phyloP scores from a whole-genome alignment of 2,329 filamentous ascomycete species.

The Mycosphaerella arachidis region DNA sequence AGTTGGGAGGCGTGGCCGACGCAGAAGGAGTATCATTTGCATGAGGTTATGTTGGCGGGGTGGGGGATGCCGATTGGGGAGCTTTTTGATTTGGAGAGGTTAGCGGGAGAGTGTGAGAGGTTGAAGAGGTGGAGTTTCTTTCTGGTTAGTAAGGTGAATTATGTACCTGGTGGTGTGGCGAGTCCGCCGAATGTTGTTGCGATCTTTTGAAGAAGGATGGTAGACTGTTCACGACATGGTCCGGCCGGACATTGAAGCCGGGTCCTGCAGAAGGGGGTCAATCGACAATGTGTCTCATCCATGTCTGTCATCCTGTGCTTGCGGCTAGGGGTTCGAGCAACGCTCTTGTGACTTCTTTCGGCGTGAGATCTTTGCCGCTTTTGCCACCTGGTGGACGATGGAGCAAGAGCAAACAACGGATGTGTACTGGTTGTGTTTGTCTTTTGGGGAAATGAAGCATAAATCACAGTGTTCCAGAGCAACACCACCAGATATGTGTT shows the following conservation, averaged over 20 bases:
- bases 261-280: not conserved
- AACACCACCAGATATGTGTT: no score
- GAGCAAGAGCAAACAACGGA: no score
- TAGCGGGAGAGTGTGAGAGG: slow-evolving; percentile 40
- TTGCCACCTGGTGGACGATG: no score
- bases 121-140: slow-evolving; percentile 45
- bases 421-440: no score
- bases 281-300: not conserved
- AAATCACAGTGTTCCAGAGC: no score
- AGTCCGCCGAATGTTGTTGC: slow-evolving; percentile 39
- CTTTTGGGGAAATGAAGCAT: no score
- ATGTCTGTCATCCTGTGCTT: no score
- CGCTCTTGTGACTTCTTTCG: no score
- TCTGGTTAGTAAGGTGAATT: slow-evolving; percentile 45
- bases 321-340: no score
- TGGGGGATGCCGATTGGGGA: slow-evolving; percentile 52
- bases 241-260: no score
- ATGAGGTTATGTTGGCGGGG: slow-evolving; percentile 47
- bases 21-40: slow-evolving; percentile 35
- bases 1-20: slow-evolving; percentile 37
- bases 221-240: not conserved
- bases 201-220: slow-evolving; percentile 31
- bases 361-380: no score
- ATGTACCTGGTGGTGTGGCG: slow-evolving; percentile 39
- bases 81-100: slow-evolving; percentile 46